A percentile compares a stretch with the other conserved stretches of the same genome.
phyloP scores from a whole-genome alignment of 169 alveolate species.

The Fabrea salina region DNA sequence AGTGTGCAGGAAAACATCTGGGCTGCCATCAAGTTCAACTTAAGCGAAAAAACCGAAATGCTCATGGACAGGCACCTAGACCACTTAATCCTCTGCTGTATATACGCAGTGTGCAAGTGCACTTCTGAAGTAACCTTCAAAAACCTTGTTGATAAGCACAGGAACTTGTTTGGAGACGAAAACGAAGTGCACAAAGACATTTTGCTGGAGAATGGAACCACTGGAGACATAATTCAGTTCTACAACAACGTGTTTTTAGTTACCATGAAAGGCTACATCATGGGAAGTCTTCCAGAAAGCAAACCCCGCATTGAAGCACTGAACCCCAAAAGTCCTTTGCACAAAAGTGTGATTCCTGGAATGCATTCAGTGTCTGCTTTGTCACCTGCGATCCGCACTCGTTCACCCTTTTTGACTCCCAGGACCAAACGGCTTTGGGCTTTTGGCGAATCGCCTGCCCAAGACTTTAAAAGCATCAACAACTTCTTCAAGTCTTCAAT shows the following conservation, averaged over 20 bases:
- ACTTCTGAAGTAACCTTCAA: constrained; percentile 14
- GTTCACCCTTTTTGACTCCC: constrained; percentile 49
- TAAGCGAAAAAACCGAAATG: constrained; percentile 40
- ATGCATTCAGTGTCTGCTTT: constrained; percentile 10
- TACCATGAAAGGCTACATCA: constrained; percentile 46
- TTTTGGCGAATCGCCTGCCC: constrained; percentile 50
- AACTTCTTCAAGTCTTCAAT: no score
- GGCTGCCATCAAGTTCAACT: constrained; percentile 38
- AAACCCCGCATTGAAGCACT: constrained; percentile 41
- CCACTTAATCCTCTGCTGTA: constrained; percentile 48
- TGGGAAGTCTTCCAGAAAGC: constrained; percentile 6
- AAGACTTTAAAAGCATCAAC: not conserved
- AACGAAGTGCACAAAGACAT: constrained; percentile 37
- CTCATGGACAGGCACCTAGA: constrained; percentile 50
- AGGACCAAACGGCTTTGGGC: constrained; percentile 42
- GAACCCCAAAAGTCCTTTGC: constrained; percentile 46
- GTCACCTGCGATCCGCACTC: not conserved
- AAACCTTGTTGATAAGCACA: constrained; percentile 42
- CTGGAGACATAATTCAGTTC: constrained; percentile 50
- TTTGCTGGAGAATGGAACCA: not conserved
- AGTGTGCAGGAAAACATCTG: constrained; percentile 43
- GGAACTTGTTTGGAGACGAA: not conserved
- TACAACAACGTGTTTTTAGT: constrained; percentile 46
- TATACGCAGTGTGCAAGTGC: constrained; percentile 52
- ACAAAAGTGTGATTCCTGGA: constrained; percentile 13